phyloP scores from a whole-genome alignment of 2,329 filamentous ascomycete species.

The Fusarium paranaense region DNA sequence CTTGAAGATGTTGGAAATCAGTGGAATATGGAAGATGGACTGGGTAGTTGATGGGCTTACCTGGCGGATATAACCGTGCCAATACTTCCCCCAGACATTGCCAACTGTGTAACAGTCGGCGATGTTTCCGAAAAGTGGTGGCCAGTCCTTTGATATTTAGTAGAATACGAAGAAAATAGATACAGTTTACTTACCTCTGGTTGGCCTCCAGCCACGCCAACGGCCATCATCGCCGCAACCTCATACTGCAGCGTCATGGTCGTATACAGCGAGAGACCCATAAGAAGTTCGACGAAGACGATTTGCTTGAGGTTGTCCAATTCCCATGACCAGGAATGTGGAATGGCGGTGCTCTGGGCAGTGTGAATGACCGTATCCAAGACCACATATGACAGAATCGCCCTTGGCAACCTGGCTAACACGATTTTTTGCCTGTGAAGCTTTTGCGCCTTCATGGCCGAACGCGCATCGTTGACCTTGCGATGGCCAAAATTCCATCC shows the following conservation, averaged over 20 bases:
- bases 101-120: constrained; percentile 13
- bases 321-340: constrained; percentile 13
- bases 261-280: constrained; percentile 11
- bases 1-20: neutral
- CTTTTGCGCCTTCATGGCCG: neutral
- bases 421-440: neutral
- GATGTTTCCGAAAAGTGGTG: constrained; percentile 19
- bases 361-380: constrained; percentile 9
- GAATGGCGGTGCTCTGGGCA: neutral
- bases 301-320: neutral
- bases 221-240: constrained; percentile 5
- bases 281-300: neutral
- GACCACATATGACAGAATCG: constrained; percentile 1
- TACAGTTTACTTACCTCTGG: constrained; percentile 3
- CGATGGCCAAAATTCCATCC: constrained; percentile 26
- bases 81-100: constrained; percentile 31
- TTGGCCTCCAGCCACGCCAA: neutral
- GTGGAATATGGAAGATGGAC: neutral
- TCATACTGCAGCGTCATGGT: constrained; percentile 28
- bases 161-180: too few species aligned
- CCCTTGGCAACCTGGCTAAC: neutral
- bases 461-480: neutral
- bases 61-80: constrained; percentile 29
- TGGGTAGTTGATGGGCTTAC: neutral
- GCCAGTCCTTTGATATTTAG: constrained; percentile 17